phyloP scores from a whole-genome alignment of 1,284 basidiomycete genomes.

The Ceratobasidium sp. region DNA sequence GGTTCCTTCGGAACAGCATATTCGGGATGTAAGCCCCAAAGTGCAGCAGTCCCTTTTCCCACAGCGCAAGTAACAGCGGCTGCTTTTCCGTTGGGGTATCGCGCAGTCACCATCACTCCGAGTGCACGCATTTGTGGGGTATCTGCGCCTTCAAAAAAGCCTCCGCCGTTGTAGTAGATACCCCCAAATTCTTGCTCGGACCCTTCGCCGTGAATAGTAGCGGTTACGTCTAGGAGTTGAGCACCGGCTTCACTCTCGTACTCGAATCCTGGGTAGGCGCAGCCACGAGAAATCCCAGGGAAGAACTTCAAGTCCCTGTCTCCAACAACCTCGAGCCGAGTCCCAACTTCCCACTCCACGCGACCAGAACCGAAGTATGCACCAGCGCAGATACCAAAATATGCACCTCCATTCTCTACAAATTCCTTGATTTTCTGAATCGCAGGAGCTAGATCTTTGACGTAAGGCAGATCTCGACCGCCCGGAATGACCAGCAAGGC shows the following conservation, averaged over 20 bases:
- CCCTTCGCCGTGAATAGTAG: conserved; percentile 43
- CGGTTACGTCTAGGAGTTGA: conserved; percentile 54
- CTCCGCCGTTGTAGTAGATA: conserved; percentile 70
- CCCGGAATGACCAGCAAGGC: conserved; percentile 83
- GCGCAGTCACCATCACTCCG: conserved; percentile 57
- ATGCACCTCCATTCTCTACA: conserved; percentile 76
- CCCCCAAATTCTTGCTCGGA: conserved; percentile 53
- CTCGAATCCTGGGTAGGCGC: conserved; percentile 69
- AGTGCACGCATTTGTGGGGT: conserved; percentile 39
- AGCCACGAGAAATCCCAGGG: conserved; percentile 66
- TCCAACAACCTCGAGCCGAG: conserved; percentile 63
- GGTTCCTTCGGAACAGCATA: conserved; percentile 66
- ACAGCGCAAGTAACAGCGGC: conserved; percentile 68
- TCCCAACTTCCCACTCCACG: conserved; percentile 65
- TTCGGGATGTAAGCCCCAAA: conserved; percentile 77
- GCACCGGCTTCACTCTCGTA: conserved; percentile 64
- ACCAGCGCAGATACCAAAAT: conserved; percentile 75
- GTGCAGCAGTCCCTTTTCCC: conserved; percentile 69
- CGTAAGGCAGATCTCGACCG: conserved; percentile 66
- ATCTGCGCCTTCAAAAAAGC: conserved; percentile 61
- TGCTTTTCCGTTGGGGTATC: conserved; percentile 56
- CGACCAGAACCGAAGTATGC: conserved; percentile 65
- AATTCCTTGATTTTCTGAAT: conserved; percentile 70
- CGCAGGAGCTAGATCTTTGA: conserved; percentile 61
- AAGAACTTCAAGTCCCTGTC: conserved; percentile 70